Conservation (phyloP, 768 basidiomycete genomes). For the Leccinum disarticulatum region DNA sequence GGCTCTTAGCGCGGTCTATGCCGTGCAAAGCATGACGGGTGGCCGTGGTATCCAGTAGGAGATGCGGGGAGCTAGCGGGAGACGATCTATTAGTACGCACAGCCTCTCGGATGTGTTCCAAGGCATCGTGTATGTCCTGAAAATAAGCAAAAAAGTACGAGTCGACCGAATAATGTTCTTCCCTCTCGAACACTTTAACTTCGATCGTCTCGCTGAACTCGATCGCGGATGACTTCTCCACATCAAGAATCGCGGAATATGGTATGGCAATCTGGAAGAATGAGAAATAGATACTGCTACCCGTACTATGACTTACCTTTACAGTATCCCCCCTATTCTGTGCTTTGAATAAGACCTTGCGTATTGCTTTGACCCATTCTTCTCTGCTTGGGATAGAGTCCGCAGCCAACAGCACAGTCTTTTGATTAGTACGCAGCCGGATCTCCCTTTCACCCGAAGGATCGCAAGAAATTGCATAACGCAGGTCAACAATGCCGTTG, state of each 20-base stretch:
- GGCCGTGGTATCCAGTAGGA: constrained; percentile 61
- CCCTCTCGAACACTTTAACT: constrained; percentile 84
- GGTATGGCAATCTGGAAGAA: constrained; percentile 82
- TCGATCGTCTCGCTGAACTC: constrained; percentile 98
- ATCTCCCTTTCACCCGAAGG: constrained; percentile 74
- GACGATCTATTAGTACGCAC: constrained; percentile 56
- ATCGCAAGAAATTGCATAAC: constrained; percentile 91
- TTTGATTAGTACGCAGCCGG: constrained; percentile 81
- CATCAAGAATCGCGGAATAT: constrained; percentile 83
- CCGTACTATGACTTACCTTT: constrained; percentile 53
- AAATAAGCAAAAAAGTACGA: constrained; percentile 97
- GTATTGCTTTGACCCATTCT: constrained; percentile 95
- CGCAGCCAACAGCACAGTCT: constrained; percentile 65
- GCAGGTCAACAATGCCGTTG: constrained; percentile 91
- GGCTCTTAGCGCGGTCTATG: constrained; percentile 42
- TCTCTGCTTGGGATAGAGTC: constrained; percentile 83
- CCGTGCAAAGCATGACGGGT: constrained; percentile 35
- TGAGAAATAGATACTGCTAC: constrained; percentile 5
- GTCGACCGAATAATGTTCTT: constrained; percentile 73
- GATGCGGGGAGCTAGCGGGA: constrained; percentile 20
- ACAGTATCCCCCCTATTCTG: constrained; percentile 97
- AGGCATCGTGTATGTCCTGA: constrained; percentile 70
- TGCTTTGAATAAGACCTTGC: constrained; percentile 91
- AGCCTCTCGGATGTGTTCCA: constrained; percentile 79
- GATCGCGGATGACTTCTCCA: constrained; percentile 84